Base-by-base conservation (phyloP, 208 protist species). In the Acanthamoeba healyi region DNA sequence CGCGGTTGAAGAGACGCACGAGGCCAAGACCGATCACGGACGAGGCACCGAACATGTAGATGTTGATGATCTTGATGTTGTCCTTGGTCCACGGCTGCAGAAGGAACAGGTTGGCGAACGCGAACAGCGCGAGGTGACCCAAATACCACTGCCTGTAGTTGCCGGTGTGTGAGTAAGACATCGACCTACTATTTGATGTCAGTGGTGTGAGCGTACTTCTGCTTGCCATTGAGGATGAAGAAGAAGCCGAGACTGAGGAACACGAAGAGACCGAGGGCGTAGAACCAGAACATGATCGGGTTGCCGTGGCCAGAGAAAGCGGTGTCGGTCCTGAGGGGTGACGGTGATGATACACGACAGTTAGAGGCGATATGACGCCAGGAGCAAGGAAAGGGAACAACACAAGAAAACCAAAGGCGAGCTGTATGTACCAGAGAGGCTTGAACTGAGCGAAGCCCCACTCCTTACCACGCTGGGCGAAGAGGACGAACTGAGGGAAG, bases 61-160 rank as follows among this genome's bases (percentile, higher is more conserved):
- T 87, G 79, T 87, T 63, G 44, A 87, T 61, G 49, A 87, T 51
- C 86, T 92, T 92, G 86, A 92, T 92, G 86, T 92, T 92, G 86
- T 92, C 86, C 86, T 92, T 92, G 34, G 49, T 92, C 86, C 86
- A 92, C 26, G 86, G 86, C 86, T 92, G 86, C 34, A 92, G 44
- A 9, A 92, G 49, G 86, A 92, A 65, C 56, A 92, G 34, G 24
- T 89, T 89, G 81, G 51, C 81, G 32, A 89, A 61, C 29, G 40
- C 54, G 81, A 89, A 89, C 42, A 89, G 54, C n/a, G 34, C 44
- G 22, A 89, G 29, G 81, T 67, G 54, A 15, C 81, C 81, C 51
- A 89, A 46, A 44, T 89, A 89, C 51, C 44, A 89, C 81, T 89
- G 81, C 54, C 81, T 89, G 51, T 70, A 26, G 19, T 34, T 36